phyloP scores from a whole-genome alignment of 768 basidiomycete species.

The Hirschioporus abietinus region DNA sequence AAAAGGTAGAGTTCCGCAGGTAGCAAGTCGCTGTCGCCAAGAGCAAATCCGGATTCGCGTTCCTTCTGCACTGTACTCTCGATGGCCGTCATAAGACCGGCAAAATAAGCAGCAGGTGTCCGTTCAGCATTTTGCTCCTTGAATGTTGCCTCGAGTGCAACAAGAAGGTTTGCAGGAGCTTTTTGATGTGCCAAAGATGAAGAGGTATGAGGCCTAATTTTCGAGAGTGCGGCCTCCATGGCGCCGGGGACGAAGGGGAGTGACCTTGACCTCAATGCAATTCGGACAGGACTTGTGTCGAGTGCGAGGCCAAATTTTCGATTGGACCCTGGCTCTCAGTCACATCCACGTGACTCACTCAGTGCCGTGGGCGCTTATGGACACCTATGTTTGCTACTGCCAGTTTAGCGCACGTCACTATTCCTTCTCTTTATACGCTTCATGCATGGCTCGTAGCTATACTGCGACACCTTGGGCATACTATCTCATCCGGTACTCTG shows the following conservation, averaged over 20 bases:
- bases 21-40: slow-evolving; percentile 67
- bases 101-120: slow-evolving; percentile 89
- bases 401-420: no score
- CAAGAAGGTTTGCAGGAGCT: slow-evolving; percentile 78
- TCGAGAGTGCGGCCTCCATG: slow-evolving; percentile 68
- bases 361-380: no score
- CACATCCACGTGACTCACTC: not conserved
- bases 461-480: slow-evolving; percentile 60
- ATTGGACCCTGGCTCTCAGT: slow-evolving; percentile 12
- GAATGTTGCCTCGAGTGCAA: slow-evolving; percentile 79
- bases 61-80: slow-evolving; percentile 69
- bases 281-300: slow-evolving; percentile 6
- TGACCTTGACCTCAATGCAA: not conserved
- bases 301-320: slow-evolving; percentile 21
- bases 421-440: slow-evolving; percentile 5
- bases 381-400: no score
- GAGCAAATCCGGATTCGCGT: slow-evolving; percentile 30
- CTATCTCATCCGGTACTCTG: slow-evolving; percentile 52
- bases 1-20: slow-evolving; percentile 84
- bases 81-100: slow-evolving; percentile 81
- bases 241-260: not conserved
- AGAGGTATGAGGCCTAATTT: slow-evolving; percentile 81
- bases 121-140: slow-evolving; percentile 61
- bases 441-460: slow-evolving; percentile 28
- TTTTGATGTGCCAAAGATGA: slow-evolving; percentile 86